Evolutionary conservation across 768 basidiomycete genomes (phyloP).

Genomic region (Pholiota microspora): DNA sequence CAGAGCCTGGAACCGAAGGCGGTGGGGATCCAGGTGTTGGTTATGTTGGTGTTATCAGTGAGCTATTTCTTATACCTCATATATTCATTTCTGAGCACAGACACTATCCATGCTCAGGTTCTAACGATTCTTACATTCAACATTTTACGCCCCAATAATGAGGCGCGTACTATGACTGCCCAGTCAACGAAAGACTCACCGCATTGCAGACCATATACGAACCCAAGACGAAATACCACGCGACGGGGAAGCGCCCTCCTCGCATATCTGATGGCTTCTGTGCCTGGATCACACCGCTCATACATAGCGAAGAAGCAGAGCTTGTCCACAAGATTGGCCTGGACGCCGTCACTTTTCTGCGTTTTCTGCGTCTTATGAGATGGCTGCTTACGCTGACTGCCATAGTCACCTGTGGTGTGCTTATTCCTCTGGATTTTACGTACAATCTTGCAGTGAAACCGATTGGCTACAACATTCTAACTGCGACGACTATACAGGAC

Average conservation of each 20-base stretch:
- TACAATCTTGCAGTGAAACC: conserved; percentile 48
- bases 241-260: conserved; percentile 64
- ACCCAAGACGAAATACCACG: conserved; percentile 82
- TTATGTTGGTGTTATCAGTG: conserved; percentile 60
- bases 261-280: conserved; percentile 69
- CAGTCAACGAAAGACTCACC: not conserved
- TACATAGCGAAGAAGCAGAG: conserved; percentile 69
- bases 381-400: conserved; percentile 55
- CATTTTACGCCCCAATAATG: conserved; percentile 72
- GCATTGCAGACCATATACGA: conserved; percentile 65
- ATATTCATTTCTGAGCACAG: conserved; percentile 25
- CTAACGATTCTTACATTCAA: conserved; percentile 66
- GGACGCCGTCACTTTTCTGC: conserved; percentile 81
- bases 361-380: conserved; percentile 76
- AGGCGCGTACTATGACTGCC: conserved; percentile 40
- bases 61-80: conserved; percentile 15
- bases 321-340: conserved; percentile 74
- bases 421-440: conserved; percentile 72
- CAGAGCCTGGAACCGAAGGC: conserved; percentile 58
- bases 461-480: conserved; percentile 45
- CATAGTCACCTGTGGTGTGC: conserved; percentile 52
- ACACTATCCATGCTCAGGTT: conserved; percentile 55
- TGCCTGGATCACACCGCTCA: conserved; percentile 78
- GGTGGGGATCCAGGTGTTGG: conserved; percentile 54
- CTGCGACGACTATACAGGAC: conserved; percentile 70